A percentile compares a stretch with the other conserved stretches of the same genome.
These are phyloP conservation scores for Cinchona pubescens DNA, from an alignment of 257 asterid species.

Conservation along the genomic window DNA sequence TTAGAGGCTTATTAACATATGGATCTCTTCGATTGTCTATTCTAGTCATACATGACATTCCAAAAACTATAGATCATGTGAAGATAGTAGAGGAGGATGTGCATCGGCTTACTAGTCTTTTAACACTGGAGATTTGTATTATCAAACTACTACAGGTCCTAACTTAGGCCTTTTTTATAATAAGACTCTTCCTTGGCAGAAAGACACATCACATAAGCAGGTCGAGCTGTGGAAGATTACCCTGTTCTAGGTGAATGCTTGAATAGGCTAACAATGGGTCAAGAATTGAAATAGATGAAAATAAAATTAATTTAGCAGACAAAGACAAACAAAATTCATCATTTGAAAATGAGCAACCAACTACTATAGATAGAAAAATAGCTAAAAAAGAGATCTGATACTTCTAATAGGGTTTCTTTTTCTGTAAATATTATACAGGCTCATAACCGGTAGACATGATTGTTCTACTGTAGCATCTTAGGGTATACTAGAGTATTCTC, in stretches of 20 bases:
- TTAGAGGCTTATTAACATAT: background rate
- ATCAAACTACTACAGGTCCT: slow-evolving; percentile 89
- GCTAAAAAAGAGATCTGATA: slow-evolving; percentile 60
- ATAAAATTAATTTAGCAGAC: slow-evolving; percentile 37
- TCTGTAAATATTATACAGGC: too few species aligned
- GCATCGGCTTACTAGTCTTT: slow-evolving; percentile 53
- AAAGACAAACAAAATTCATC: slow-evolving; percentile 38
- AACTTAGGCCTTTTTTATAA: slow-evolving; percentile 52
- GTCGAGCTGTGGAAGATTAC: slow-evolving; percentile 19
- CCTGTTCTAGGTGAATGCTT: slow-evolving; percentile 1
- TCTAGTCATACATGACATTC: slow-evolving; percentile 60
- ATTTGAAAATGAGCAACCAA: slow-evolving; percentile 42
- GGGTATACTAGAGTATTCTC: too few species aligned
- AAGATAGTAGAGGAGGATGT: slow-evolving; percentile 83
- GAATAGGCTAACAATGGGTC: slow-evolving; percentile 26
- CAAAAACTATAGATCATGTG: slow-evolving; percentile 79
- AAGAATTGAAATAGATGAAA: slow-evolving; percentile 43
- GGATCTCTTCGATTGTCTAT: background rate
- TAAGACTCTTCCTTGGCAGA: slow-evolving; percentile 37
- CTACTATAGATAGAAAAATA: slow-evolving; percentile 55
- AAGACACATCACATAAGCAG: slow-evolving; percentile 22
- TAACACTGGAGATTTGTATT: slow-evolving; percentile 74
- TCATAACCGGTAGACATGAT: too few species aligned
- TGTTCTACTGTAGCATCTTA: too few species aligned
- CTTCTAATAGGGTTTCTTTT: too few species aligned